These are phyloP conservation scores for Backusella liffmaniae DNA, from an alignment of 192 early-diverging fungal genomes.

Conservation along the genomic window DNA sequence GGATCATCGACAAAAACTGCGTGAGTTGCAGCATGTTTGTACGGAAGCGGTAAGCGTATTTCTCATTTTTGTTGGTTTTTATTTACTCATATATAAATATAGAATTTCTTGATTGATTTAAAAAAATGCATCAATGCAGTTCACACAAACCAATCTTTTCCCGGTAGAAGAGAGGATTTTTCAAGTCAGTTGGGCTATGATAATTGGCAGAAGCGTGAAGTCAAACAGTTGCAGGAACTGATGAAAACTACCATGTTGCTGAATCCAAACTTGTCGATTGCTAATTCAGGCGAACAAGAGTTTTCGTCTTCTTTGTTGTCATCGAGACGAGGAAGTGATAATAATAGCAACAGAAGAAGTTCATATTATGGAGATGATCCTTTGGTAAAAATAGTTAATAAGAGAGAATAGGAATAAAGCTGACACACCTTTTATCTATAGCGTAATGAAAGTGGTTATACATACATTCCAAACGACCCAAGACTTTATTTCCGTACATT, in stretches of 20 bases:
- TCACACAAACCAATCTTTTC: conserved; percentile 36
- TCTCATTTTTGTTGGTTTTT: neutral
- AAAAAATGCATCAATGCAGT: conserved; percentile 50
- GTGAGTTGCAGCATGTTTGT: conserved; percentile 41
- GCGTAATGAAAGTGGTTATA: conserved; percentile 39
- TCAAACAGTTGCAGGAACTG: conserved; percentile 47
- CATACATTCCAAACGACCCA: conserved; percentile 58
- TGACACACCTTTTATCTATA: neutral
- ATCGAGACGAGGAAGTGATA: conserved; percentile 5
- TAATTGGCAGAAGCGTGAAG: conserved; percentile 53
- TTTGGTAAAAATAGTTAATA: neutral
- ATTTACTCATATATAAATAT: neutral
- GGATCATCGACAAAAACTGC: conserved; percentile 36
- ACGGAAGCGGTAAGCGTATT: conserved; percentile 39
- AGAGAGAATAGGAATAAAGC: neutral
- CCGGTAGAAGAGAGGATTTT: conserved; percentile 47
- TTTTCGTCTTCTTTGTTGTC: conserved; percentile 16
- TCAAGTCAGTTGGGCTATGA: conserved; percentile 47
- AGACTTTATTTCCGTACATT: conserved; percentile 58
- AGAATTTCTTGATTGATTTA: conserved; percentile 47
- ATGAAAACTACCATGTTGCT: conserved; percentile 36
- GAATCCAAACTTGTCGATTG: conserved; percentile 37
- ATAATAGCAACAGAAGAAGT: neutral
- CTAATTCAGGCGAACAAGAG: conserved; percentile 18
- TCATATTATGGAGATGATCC: neutral